Evolutionary conservation across 331 rosid species (phyloP).

Genomic region (Prunus yedoensis): DNA sequence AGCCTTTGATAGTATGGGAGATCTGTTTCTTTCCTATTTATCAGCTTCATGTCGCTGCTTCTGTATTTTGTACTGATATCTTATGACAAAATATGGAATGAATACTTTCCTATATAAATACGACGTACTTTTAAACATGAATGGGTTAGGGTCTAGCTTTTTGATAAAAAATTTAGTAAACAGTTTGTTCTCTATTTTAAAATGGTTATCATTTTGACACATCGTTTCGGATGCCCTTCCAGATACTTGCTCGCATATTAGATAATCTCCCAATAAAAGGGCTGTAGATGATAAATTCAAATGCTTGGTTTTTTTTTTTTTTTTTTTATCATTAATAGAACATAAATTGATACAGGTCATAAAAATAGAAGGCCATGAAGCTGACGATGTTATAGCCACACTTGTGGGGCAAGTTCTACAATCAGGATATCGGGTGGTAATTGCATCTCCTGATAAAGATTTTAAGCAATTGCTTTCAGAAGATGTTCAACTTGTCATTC

Average conservation of each 20-base stretch:
- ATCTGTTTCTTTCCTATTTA: background rate
- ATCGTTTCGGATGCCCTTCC: background rate
- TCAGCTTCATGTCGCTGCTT: background rate
- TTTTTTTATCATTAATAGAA: background rate
- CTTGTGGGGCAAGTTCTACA: slow-evolving; percentile 66
- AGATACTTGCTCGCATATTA: background rate
- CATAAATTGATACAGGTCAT: slow-evolving; percentile 45
- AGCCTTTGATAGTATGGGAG: background rate
- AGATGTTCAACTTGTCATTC: slow-evolving; percentile 85
- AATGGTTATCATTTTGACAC: background rate
- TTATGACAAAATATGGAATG: no score
- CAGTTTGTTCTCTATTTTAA: background rate
- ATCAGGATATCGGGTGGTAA: slow-evolving; percentile 58
- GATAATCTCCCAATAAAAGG: background rate
- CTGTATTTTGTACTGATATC: background rate
- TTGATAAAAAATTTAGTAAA: background rate
- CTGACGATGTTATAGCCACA: slow-evolving; percentile 95
- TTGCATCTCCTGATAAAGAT: slow-evolving; percentile 96
- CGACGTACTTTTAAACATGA: background rate
- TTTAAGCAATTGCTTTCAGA: slow-evolving; percentile 92
- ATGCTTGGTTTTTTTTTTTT: slow-evolving; percentile 11
- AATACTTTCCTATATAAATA: background rate
- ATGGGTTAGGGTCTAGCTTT: background rate
- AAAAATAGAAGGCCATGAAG: slow-evolving; percentile 79
- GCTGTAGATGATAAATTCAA: background rate